phyloP scores from a whole-genome alignment of 176 grass and related monocot species.

The Triticum monococcum region DNA sequence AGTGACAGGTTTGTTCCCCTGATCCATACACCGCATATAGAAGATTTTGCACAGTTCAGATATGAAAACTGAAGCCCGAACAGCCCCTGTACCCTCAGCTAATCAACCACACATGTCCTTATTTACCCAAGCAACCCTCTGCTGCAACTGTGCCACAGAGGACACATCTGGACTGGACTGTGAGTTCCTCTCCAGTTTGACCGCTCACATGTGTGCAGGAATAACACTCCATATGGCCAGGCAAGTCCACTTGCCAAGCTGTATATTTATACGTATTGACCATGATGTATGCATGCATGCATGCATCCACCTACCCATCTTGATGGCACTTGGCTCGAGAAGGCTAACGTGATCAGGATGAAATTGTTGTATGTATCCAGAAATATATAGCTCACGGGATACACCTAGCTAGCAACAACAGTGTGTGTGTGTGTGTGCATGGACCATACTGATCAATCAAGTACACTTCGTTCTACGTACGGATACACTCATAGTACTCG shows the following conservation, averaged over 20 bases:
- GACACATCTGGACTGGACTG: slow-evolving; percentile 10
- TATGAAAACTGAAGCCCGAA: neutral
- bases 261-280: neutral
- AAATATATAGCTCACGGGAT: neutral
- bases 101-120: neutral
- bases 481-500: neutral
- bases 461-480: neutral
- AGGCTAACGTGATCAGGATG: slow-evolving; percentile 32
- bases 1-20: neutral
- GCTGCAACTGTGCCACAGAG: slow-evolving; percentile 3
- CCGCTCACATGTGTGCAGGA: neutral
- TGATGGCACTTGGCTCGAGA: slow-evolving; percentile 36
- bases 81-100: neutral
- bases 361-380: slow-evolving; percentile 10
- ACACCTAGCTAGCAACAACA: neutral
- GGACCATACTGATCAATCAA: slow-evolving; percentile 21
- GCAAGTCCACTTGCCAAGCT: slow-evolving; percentile 29
- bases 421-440: neutral
- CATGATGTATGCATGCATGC: neutral
- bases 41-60: neutral
- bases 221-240: slow-evolving; percentile 4
- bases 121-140: neutral
- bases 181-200: slow-evolving; percentile 9
- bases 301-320: neutral
- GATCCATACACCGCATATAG: neutral